phyloP scores from a whole-genome alignment of 1,284 basidiomycete genomes.

The Moesziomyces globuligerus region DNA sequence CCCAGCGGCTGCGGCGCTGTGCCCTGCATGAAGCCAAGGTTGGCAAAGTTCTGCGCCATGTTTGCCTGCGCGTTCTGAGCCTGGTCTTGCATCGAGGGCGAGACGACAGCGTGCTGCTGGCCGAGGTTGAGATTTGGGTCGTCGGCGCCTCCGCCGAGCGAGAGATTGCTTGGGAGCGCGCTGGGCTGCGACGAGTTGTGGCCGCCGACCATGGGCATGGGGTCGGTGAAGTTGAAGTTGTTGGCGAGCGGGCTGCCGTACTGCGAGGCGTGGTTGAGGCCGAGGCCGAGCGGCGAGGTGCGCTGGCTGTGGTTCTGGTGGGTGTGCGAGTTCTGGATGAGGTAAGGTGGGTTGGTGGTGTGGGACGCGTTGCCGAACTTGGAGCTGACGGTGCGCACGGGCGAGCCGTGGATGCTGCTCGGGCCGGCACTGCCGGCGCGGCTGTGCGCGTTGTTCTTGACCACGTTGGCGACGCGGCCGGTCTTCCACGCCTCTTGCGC shows the following conservation, averaged over 20 bases:
- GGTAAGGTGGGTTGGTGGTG: slow-evolving; percentile 43
- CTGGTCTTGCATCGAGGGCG: slow-evolving; percentile 44
- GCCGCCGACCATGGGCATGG: slow-evolving; percentile 16
- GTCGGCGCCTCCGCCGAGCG: slow-evolving; percentile 8
- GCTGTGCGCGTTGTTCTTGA: slow-evolving; percentile 56
- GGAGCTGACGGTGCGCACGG: slow-evolving; percentile 47
- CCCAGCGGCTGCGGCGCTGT: slow-evolving; percentile 47
- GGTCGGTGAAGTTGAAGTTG: slow-evolving; percentile 44
- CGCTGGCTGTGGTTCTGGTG: slow-evolving; percentile 50
- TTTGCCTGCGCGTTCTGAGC: slow-evolving; percentile 42
- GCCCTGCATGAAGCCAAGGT: slow-evolving; percentile 37
- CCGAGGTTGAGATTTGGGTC: slow-evolving; percentile 9
- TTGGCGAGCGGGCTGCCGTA: slow-evolving; percentile 39
- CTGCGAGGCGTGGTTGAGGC: slow-evolving; percentile 25
- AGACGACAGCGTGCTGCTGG: slow-evolving; percentile 10
- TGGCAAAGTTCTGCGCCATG: slow-evolving; percentile 42
- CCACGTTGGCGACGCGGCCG: slow-evolving; percentile 57
- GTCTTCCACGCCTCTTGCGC: slow-evolving; percentile 62
- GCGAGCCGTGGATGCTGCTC: slow-evolving; percentile 53
- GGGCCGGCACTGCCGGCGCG: slow-evolving; percentile 48
- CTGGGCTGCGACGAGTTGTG: slow-evolving; percentile 11
- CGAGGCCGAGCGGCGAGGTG: slow-evolving; percentile 43
- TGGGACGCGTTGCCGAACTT: slow-evolving; percentile 44
- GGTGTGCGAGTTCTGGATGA: slow-evolving; percentile 38
- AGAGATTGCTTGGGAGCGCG: slow-evolving; percentile 34